phyloP scores from a whole-genome alignment of 768 basidiomycete species.

The Plicaturopsis crispa region DNA sequence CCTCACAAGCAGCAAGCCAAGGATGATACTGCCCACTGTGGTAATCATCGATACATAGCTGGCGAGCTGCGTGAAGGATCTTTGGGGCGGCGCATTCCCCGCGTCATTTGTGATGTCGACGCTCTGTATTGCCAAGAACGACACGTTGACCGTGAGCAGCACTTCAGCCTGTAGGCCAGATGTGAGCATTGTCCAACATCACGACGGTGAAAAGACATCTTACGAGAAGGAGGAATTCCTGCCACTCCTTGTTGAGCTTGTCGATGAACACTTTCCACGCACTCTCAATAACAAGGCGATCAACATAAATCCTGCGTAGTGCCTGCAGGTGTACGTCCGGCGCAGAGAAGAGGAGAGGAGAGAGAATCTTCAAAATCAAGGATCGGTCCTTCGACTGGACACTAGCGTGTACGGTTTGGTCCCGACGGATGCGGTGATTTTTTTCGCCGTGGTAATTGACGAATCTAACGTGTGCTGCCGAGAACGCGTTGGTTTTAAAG shows the following conservation, averaged over 20 bases:
- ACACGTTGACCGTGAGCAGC: conserved; percentile 50
- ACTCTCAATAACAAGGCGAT: conserved; percentile 30
- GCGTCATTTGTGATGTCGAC: conserved; percentile 29
- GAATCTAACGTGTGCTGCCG: no score
- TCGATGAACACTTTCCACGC: conserved; percentile 38
- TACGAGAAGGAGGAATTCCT: conserved; percentile 47
- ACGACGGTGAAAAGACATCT: conserved; percentile 12
- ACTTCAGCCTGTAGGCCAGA: conserved; percentile 62
- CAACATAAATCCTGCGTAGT: conserved; percentile 43
- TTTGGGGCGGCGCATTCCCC: conserved; percentile 7
- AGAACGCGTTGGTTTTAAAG: no score
- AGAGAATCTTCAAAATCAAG: conserved; percentile 25
- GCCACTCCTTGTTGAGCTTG: conserved; percentile 40
- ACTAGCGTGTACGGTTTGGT: conserved; percentile 23
- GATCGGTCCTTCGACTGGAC: conserved; percentile 24
- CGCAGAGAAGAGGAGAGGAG: conserved; percentile 39
- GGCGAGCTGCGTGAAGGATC: conserved; percentile 39
- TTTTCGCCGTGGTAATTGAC: conserved; percentile 36
- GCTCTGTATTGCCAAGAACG: conserved; percentile 48
- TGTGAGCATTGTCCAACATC: no score
- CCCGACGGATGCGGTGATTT: conserved; percentile 30
- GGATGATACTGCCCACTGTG: conserved; percentile 40
- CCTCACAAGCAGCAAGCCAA: conserved; percentile 38
- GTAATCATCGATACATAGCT: conserved; percentile 42
- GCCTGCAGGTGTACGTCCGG: conserved; percentile 38